A percentile compares a stretch with the other conserved stretches of the same genome.
Evolutionary conservation across 495 filamentous ascomycete genomes (phyloP).

Genomic region (Aspergillus cavernicola): DNA sequence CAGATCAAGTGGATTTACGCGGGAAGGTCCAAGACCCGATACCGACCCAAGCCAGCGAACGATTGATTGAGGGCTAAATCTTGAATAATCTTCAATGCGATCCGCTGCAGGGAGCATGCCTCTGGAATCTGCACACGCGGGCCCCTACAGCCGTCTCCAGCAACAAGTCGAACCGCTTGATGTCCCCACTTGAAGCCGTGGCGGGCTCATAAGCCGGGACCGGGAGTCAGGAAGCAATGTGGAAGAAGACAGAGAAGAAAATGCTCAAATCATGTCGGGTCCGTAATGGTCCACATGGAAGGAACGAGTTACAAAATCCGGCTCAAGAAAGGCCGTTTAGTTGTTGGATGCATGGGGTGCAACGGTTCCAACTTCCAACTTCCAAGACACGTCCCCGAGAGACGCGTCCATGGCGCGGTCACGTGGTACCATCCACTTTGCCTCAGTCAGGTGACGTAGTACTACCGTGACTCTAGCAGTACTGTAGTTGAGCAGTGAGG

Average conservation of each 20-base stretch:
- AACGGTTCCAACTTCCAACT: too few species aligned
- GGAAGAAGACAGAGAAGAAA: not conserved
- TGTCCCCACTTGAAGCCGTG: conserved; percentile 14
- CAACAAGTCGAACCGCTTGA: conserved; percentile 3
- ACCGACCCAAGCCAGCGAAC: not conserved
- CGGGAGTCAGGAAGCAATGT: not conserved
- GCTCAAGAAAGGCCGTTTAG: not conserved
- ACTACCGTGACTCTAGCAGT: too few species aligned
- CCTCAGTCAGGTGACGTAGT: too few species aligned
- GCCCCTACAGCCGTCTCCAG: conserved; percentile 4
- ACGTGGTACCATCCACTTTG: conserved; percentile 23
- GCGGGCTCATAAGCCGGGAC: conserved; percentile 4
- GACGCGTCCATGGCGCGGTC: conserved; percentile 29
- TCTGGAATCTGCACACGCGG: conserved; percentile 13
- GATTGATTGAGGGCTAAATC: not conserved
- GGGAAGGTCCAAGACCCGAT: conserved; percentile 13
- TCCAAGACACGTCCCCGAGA: conserved; percentile 15
- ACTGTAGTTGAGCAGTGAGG: too few species aligned
- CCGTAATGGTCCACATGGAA: not conserved
- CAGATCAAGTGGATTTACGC: not conserved
- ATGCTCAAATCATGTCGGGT: not conserved
- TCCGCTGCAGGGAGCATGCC: conserved; percentile 14
- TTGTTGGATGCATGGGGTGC: too few species aligned
- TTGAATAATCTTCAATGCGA: conserved; percentile 1
- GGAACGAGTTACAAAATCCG: not conserved